These are phyloP conservation scores for Cyberlindnera meyerae DNA, from an alignment of 805 yeast species.

Conservation along the genomic window DNA sequence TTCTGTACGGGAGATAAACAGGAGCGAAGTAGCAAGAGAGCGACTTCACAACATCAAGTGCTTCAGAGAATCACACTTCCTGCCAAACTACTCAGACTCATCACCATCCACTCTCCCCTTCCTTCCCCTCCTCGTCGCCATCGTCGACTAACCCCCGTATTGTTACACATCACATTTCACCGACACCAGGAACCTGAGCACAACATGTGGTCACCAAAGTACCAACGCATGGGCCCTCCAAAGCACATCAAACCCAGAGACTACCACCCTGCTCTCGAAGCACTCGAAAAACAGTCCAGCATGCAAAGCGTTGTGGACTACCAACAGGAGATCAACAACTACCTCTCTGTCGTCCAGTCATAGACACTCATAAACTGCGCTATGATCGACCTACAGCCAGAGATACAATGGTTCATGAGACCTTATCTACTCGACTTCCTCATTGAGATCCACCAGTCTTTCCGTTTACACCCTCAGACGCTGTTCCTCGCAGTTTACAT, in stretches of 20 bases:
- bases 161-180: neutral
- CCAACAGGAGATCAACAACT: constrained; percentile 35
- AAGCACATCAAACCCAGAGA: constrained; percentile 20
- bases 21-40: too few species aligned
- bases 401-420: constrained; percentile 74
- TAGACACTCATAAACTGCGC: constrained; percentile 28
- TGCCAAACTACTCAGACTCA: too few species aligned
- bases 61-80: too few species aligned
- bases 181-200: neutral
- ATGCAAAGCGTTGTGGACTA: constrained; percentile 38
- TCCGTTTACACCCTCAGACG: constrained; percentile 59
- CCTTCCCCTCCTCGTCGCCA: neutral
- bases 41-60: too few species aligned
- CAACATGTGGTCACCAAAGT: constrained; percentile 22
- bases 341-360: constrained; percentile 36
- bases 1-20: too few species aligned
- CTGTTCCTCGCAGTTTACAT: constrained; percentile 62
- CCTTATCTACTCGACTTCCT: constrained; percentile 74
- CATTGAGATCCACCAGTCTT: constrained; percentile 58
- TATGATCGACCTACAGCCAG: constrained; percentile 83
- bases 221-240: constrained; percentile 27
- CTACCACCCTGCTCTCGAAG: constrained; percentile 37
- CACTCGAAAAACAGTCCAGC: constrained; percentile 41
- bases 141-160: neutral
- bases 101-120: too few species aligned